Conservation (phyloP, 1,284 basidiomycete genomes). For the Amylostereum areolatum region DNA sequence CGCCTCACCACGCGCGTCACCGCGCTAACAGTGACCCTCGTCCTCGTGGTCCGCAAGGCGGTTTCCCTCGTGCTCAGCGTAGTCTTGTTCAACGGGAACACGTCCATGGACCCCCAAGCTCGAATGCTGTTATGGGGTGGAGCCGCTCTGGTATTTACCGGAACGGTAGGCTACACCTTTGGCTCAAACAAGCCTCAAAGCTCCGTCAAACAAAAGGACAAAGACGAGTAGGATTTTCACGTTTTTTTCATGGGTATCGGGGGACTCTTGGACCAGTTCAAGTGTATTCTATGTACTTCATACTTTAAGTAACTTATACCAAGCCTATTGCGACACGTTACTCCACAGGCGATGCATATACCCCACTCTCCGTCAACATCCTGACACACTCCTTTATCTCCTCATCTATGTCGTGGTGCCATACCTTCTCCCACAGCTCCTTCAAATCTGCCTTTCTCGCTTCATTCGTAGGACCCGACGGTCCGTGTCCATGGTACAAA, state of each 20-base stretch:
- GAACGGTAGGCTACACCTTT: conserved; percentile 66
- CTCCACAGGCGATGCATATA: too few species aligned
- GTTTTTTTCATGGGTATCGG: too few species aligned
- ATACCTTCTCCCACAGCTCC: neutral
- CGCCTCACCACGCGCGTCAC: conserved; percentile 76
- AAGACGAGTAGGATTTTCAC: conserved; percentile 5
- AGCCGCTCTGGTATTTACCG: conserved; percentile 61
- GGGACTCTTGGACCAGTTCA: too few species aligned
- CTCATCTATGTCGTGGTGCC: neutral
- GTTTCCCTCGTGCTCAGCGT: conserved; percentile 77
- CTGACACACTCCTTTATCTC: too few species aligned
- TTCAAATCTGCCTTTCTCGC: neutral
- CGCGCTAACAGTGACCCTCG: conserved; percentile 80
- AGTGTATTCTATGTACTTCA: too few species aligned
- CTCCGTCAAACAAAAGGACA: conserved; percentile 4
- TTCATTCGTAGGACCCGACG: neutral
- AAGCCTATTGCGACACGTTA: too few species aligned
- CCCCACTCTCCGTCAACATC: too few species aligned
- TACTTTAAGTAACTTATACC: too few species aligned
- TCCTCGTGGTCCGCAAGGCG: conserved; percentile 88
- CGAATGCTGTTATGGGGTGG: conserved; percentile 55
- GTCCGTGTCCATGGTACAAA: neutral
- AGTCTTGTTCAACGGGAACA: conserved; percentile 31
- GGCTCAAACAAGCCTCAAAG: neutral
- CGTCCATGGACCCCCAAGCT: conserved; percentile 25